Evolutionary conservation across 257 asterid genomes (phyloP).

Genomic region (Lavandula angustifolia): DNA sequence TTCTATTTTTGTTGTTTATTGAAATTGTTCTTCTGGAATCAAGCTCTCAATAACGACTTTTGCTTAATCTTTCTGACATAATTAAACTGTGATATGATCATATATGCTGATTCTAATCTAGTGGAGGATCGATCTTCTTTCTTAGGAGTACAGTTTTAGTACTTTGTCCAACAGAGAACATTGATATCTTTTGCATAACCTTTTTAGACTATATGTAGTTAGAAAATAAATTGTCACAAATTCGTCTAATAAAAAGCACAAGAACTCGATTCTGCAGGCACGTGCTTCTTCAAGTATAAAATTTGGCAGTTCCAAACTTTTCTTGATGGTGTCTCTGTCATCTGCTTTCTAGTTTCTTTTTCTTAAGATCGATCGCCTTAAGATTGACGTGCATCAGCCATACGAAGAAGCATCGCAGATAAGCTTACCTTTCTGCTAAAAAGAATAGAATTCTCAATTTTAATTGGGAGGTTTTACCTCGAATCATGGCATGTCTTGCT

Average conservation of each 20-base stretch:
- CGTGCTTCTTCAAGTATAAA: conserved; percentile 3
- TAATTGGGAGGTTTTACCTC: conserved; percentile 19
- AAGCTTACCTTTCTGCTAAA: conserved; percentile 10
- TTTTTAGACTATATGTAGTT: neutral
- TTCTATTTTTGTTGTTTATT: conserved; percentile 31
- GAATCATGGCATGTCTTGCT: conserved; percentile 9
- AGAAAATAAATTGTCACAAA: conserved; percentile 12
- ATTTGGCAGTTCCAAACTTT: conserved; percentile 29
- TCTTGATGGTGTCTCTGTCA: conserved; percentile 29
- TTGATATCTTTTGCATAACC: conserved; percentile 16
- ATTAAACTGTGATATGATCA: conserved; percentile 4
- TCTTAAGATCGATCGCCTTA: conserved; percentile 8
- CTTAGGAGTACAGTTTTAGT: conserved; percentile 36
- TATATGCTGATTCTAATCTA: conserved; percentile 25
- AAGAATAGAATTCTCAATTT: conserved; percentile 35
- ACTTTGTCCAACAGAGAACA: conserved; percentile 31
- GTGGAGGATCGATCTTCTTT: conserved; percentile 26
- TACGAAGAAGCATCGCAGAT: conserved; percentile 27
- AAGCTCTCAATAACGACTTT: conserved; percentile 7
- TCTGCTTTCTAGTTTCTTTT: conserved; percentile 26
- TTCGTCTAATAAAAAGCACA: conserved; percentile 26
- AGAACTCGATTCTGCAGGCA: conserved; percentile 31
- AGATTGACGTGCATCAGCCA: conserved; percentile 25
- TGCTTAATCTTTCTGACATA: conserved; percentile 22
- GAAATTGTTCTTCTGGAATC: conserved; percentile 20